Evolutionary conservation across 2,329 filamentous ascomycete genomes (phyloP).

Genomic region (Coleophoma crateriformis): DNA sequence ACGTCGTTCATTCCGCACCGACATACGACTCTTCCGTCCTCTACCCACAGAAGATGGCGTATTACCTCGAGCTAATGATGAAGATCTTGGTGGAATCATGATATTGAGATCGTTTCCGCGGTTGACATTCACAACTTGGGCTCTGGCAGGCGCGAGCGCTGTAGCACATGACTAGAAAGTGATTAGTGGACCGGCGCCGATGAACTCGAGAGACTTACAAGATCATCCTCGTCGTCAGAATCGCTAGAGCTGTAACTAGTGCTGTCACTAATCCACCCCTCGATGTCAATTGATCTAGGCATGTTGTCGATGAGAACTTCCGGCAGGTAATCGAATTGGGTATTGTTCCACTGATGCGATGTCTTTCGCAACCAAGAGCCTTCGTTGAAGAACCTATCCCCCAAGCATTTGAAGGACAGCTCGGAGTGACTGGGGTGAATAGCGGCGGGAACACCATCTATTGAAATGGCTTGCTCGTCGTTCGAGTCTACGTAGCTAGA

Average conservation of each 20-base stretch:
- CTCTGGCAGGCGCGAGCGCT: constrained; percentile 14
- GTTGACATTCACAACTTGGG: constrained; percentile 16
- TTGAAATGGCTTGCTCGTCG: neutral
- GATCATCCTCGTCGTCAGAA: constrained; percentile 13
- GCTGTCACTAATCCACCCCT: constrained; percentile 18
- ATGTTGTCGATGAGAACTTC: constrained; percentile 5
- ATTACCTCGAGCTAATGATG: constrained; percentile 6
- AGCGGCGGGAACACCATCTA: too few species aligned
- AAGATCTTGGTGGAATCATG: constrained; percentile 14
- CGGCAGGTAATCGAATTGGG: neutral
- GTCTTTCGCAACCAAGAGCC: constrained; percentile 11
- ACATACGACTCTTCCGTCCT: constrained; percentile 6
- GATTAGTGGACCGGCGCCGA: neutral
- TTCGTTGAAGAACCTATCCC: constrained; percentile 10
- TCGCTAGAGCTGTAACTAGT: constrained; percentile 6
- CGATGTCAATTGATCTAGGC: constrained; percentile 7
- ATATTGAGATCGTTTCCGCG: constrained; percentile 3
- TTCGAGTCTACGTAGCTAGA: neutral
- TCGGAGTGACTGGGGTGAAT: constrained; percentile 9
- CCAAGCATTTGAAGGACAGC: constrained; percentile 21
- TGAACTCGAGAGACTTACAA: constrained; percentile 10
- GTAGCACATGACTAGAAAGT: constrained; percentile 17
- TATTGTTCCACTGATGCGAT: neutral
- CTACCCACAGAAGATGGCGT: neutral
- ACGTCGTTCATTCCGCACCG: neutral